These are phyloP conservation scores for Lonicera japonica DNA, from an alignment of 129 eudicot genomes.

Conservation along the genomic window DNA sequence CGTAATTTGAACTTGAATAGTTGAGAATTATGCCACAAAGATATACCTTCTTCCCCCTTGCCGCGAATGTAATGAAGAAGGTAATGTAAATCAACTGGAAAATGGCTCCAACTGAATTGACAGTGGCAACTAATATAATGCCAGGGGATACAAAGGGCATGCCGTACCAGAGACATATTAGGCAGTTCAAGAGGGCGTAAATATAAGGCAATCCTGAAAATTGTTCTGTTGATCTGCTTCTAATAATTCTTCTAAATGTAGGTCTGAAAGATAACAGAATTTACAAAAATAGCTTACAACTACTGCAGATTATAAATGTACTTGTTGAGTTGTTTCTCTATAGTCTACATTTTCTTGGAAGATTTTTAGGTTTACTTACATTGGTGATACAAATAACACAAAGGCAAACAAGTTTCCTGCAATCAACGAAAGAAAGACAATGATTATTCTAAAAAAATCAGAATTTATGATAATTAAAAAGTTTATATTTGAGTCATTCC, in stretches of 20 bases:
- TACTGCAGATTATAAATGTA: background rate
- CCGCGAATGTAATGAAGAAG: slow-evolving; percentile 34
- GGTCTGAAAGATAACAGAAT: slow-evolving; percentile 25
- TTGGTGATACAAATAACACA: slow-evolving; percentile 44
- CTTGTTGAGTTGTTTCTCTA: background rate
- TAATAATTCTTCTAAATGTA: slow-evolving; percentile 41
- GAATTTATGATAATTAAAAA: background rate
- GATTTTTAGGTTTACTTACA: slow-evolving; percentile 22
- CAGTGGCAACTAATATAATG: slow-evolving; percentile 33
- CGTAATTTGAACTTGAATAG: no score
- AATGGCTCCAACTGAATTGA: slow-evolving; percentile 44
- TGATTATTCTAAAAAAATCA: no score
- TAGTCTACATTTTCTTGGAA: background rate
- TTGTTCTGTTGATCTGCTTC: slow-evolving; percentile 39
- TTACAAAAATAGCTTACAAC: background rate
- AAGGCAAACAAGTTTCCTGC: slow-evolving; percentile 46
- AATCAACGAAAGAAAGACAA: background rate
- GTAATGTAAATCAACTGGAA: slow-evolving; percentile 38
- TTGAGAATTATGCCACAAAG: no score
- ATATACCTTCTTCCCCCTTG: slow-evolving; percentile 26
- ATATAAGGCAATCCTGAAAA: slow-evolving; percentile 50
- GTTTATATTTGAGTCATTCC: no score
- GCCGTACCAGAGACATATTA: slow-evolving; percentile 51
- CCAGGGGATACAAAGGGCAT: slow-evolving; percentile 34
- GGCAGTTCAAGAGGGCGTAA: slow-evolving; percentile 44